Base-by-base conservation (phyloP, 2,329 filamentous ascomycete species). In the Colletotrichum musicola region DNA sequence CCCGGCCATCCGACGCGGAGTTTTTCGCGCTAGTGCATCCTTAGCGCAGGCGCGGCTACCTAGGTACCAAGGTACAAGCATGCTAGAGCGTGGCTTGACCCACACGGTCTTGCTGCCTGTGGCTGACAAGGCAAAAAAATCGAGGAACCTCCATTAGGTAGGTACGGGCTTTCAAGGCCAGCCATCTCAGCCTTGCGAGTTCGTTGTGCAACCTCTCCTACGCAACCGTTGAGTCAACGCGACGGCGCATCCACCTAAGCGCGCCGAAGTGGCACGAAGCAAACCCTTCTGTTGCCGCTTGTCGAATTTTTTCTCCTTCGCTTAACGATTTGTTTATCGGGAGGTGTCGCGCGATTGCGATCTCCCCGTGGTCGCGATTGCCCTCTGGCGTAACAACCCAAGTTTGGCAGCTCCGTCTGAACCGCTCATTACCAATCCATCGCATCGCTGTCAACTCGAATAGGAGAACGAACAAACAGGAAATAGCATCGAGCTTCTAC, bases 121-220 rank as follows among this genome's bases (percentile, higher is more conserved):
- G 66, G 66, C 62, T 56, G 25, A 42, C 55, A 50, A 60, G 66
- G 55, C 64, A 60, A 49, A 61, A 56, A 65, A 65, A 56, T 55
- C 44, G 50, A 56, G 51, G 66, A 64, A 47, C 57, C 69, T 62
- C 65, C 68, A 6, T 16, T 20, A n/a, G 18, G 2, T n/a, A 30
- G 18, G 25, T n/a, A 30, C 71, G 54, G 44, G 49, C 40, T 27
- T 35, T 22, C 51, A 47, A 47, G 68, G 51, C 58, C 58, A 53
- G 30, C 30, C 30, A 53, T 55, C 61, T 71, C 69, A 71, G 69
- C 69, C 69, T 71, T 55, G 69, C 50, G 60, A 49, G 58, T 51
- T 50, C 49, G 44, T 66, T 58, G 65, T 44, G 57, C 66, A 65
- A 66, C 57, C 54, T 71, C 56, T 66, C 58, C 66, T 50, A 57